Conservation (phyloP, 2,329 filamentous ascomycete genomes). For the Hypomyces perniciosus region DNA sequence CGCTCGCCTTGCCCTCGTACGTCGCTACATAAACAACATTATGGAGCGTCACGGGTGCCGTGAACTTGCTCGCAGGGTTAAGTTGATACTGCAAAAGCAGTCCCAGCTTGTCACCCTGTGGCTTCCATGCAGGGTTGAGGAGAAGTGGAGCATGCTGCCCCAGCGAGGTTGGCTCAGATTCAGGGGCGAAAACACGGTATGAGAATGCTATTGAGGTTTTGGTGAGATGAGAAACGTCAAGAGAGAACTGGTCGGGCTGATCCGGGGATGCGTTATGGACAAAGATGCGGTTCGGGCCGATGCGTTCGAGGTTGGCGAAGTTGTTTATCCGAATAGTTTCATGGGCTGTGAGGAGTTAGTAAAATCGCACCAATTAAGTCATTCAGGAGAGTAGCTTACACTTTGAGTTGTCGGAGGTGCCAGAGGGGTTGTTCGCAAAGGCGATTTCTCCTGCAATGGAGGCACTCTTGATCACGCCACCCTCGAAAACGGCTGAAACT, state of each 20-base stretch:
- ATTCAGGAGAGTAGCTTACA: constrained; percentile 34
- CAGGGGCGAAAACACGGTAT: constrained; percentile 76
- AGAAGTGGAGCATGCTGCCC: constrained; percentile 63
- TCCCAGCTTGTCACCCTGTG: constrained; percentile 78
- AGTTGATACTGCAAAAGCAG: constrained; percentile 78
- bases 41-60: constrained; percentile 43
- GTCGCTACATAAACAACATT: constrained; percentile 71
- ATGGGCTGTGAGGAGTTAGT: constrained; percentile 31
- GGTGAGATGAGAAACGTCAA: constrained; percentile 67
- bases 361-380: neutral
- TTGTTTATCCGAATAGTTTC: constrained; percentile 80
- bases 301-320: constrained; percentile 80
- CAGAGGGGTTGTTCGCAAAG: constrained; percentile 64
- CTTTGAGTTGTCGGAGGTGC: constrained; percentile 36
- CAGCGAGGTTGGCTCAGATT: constrained; percentile 38
- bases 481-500: constrained; percentile 77
- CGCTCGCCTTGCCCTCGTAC: constrained; percentile 62
- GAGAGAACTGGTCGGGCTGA: constrained; percentile 70
- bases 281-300: constrained; percentile 90
- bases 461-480: constrained; percentile 62
- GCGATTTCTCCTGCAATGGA: constrained; percentile 85
- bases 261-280: constrained; percentile 61
- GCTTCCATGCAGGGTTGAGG: constrained; percentile 73
- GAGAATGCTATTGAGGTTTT: constrained; percentile 81
- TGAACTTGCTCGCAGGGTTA: constrained; percentile 59